Base-by-base conservation (phyloP, 257 asterid genomes). In the Solanum neorickii region DNA sequence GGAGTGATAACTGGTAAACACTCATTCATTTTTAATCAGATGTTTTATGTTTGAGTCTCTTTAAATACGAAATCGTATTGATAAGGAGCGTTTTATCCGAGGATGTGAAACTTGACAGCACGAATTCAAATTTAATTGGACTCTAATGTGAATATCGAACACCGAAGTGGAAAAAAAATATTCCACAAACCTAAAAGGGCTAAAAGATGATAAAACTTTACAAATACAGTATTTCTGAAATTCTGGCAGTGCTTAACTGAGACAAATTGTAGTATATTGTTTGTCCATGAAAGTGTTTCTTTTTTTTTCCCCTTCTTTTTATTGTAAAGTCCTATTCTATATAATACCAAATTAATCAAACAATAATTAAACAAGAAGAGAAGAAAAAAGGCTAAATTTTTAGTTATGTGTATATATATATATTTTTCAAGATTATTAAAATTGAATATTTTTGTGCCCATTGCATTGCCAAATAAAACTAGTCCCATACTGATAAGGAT, bases 401-500 rank as follows among this genome's bases (percentile, higher is more conserved):
- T 72, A 33, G 42, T 33, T 72, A 14, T 69, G 14, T 29, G 33
- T 68, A 27, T 49, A 15, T 66, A 25, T 60, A 56, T 65, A 65
- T 65, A 29, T 72, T 13, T 16, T 69, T 74, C 16, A 37, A 74
- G 37, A 66, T 35, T 39, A 39, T 25, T 62, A 83, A 83, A 83
- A 25, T 13, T 60, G 12, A 86, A 31, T 52, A 73, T 10, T 29
- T 37, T 49, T 29, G 27, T 49, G 44, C 85, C 20, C 44, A 80
- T 49, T 86, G 74, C 42, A 86, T 73, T 49, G 83, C n/a, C 87
- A 47, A 86, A 72, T 80, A 80, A 47, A 80, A 80, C 85, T 49
- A 80, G 44, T 29, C 44, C 83, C 85, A 80, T 80, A 80, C 29
- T 80, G 85, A 80, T 18, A 49, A 76, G 83, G 49, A 69, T 62